Conservation (phyloP, 176 grass and related monocot genomes). For the Musa schizocarpa region DNA sequence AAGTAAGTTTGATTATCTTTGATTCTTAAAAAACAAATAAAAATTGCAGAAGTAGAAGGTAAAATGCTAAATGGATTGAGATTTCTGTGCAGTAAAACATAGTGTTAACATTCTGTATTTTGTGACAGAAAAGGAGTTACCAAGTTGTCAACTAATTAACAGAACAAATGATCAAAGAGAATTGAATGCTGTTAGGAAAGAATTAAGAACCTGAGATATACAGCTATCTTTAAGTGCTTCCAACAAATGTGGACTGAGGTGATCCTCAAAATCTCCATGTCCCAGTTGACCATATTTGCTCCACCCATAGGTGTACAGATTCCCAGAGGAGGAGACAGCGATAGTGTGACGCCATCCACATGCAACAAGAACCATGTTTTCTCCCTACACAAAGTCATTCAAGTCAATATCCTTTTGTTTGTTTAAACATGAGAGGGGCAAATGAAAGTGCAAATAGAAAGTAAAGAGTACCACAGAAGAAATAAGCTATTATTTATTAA, state of each 20-base stretch:
- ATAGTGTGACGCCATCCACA: constrained; percentile 99
- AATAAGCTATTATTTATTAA: too few relatives aligned
- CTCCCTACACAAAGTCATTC: constrained; percentile 33
- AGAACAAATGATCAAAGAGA: not conserved
- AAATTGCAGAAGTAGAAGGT: too few relatives aligned
- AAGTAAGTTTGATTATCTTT: too few relatives aligned
- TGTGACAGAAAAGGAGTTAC: too few relatives aligned
- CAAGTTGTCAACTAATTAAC: too few relatives aligned
- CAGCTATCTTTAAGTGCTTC: constrained; percentile 63
- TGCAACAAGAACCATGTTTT: constrained; percentile 88
- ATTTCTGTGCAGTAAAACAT: too few relatives aligned
- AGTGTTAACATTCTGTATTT: too few relatives aligned
- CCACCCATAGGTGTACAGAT: constrained; percentile 91
- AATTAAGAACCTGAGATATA: constrained; percentile 69
- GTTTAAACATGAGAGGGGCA: too few relatives aligned
- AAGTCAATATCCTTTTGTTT: not conserved
- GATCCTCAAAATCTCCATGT: constrained; percentile 93
- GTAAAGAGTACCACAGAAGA: too few relatives aligned
- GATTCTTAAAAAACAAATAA: too few relatives aligned
- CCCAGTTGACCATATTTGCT: constrained; percentile 98
- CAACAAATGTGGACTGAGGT: constrained; percentile 74
- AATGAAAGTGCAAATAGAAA: too few relatives aligned
- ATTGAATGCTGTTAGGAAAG: not conserved
- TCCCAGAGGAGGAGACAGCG: constrained; percentile 64
- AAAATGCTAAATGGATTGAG: too few relatives aligned